Base-by-base conservation (phyloP, 148 eudicot genomes). In the Vaccinium vitisidaea region DNA sequence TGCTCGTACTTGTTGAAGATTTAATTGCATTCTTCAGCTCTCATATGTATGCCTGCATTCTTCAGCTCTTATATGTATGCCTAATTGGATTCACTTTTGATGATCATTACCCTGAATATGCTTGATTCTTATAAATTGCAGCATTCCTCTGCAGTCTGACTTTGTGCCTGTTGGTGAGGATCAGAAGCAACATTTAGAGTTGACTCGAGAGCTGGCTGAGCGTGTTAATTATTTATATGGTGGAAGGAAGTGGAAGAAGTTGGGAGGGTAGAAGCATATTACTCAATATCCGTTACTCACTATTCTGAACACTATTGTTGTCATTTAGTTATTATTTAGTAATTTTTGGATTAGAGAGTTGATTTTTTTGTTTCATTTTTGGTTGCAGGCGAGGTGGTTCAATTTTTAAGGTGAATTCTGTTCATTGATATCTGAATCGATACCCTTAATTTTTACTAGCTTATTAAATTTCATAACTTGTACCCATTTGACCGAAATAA, bases 81-180 rank as follows among this genome's bases (percentile, higher is more conserved):
- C 32, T 59, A 52, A 61, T 65, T 61, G 30, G 79, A 30, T 82
- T 54, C 43, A 50, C 71, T 21, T n/a, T 15, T 54, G 71, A 83
- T 80, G 83, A 78, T 76, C 70, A 58, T 84, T 87, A 81, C 87
- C 89, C 92, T 93, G 90, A 92, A 88, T 84, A 85, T 87, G 87
- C 91, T 91, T 86, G 87, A 87, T 89, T 88, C 94, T 94, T 86
- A 89, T 91, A 83, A 61, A 86, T 85, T 90, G 91, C 90, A 89
- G 91, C 90, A 79, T 89, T 88, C 84, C 87, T 92, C 89, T 95
- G 96, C 98, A 97, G 99, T 97, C 99, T 89, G 99, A 97, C 90
- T 92, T 93, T 91, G 99, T 97, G 82, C 99, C 99, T 43, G 99
- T 97, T 86, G 98, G 99, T 74, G 98, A 94, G 90, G 99, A 97